A percentile compares a stretch with the other conserved stretches of the same genome.
phyloP scores from a whole-genome alignment of 106 monocot species.

The Dendrobium nobile region DNA sequence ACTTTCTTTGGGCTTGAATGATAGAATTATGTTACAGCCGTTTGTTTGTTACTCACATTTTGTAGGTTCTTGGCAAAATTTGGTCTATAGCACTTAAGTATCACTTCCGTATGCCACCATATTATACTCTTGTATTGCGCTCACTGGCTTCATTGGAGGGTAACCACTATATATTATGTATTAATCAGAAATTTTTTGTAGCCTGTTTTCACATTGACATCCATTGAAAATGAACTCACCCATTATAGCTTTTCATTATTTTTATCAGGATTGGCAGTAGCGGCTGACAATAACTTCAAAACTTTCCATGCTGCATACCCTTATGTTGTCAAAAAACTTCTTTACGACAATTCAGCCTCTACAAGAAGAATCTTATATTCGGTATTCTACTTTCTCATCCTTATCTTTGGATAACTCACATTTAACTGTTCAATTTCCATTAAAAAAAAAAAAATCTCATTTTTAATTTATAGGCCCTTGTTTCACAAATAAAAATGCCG shows the following conservation, averaged over 20 bases:
- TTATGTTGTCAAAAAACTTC: constrained; percentile 78
- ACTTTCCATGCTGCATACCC: constrained; percentile 95
- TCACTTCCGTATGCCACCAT: constrained; percentile 88
- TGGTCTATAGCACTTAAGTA: constrained; percentile 75
- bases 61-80: constrained; percentile 86
- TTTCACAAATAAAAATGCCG: neutral
- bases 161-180: constrained; percentile 1
- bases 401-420: neutral
- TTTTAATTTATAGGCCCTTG: neutral
- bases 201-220: neutral
- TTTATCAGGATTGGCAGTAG: constrained; percentile 71
- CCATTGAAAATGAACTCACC: neutral
- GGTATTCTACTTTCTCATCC: constrained; percentile 30
- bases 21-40: neutral
- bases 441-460: neutral
- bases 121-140: constrained; percentile 71
- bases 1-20: neutral
- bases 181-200: neutral
- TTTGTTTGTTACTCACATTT: neutral
- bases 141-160: constrained; percentile 95
- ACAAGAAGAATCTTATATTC: constrained; percentile 66
- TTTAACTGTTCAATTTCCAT: neutral
- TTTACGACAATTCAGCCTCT: constrained; percentile 71
- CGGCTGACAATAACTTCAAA: constrained; percentile 75
- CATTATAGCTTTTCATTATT: neutral